phyloP scores from a whole-genome alignment of 768 basidiomycete genomes.

The Leccinum variicolor region DNA sequence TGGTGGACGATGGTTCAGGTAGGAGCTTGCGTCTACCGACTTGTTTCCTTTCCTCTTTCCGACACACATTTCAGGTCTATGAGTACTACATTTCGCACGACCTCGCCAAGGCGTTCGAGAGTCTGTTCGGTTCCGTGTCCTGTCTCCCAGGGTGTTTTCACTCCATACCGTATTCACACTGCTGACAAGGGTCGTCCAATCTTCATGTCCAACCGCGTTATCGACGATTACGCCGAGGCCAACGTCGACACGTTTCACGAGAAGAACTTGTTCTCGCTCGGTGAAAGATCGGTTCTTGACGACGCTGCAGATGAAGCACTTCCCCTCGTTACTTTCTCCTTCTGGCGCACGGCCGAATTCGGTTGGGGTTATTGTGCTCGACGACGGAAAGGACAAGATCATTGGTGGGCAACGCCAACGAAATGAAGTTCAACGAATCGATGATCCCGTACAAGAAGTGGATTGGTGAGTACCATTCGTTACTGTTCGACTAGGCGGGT shows the following conservation, averaged over 20 bases:
- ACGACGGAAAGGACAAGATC: constrained; percentile 63
- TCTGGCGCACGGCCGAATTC: constrained; percentile 65
- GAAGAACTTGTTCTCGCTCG: constrained; percentile 63
- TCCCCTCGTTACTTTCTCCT: constrained; percentile 45
- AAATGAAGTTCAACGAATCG: constrained; percentile 71
- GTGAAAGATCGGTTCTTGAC: constrained; percentile 70
- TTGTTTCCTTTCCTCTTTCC: background rate
- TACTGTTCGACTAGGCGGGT: background rate
- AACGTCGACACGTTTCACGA: constrained; percentile 68
- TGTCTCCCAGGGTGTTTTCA: constrained; percentile 72
- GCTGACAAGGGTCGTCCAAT: constrained; percentile 70
- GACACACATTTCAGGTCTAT: constrained; percentile 45
- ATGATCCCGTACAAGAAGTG: constrained; percentile 77
- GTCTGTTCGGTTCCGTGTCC: constrained; percentile 64
- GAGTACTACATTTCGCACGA: constrained; percentile 70
- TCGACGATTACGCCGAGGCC: constrained; percentile 65
- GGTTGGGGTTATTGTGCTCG: constrained; percentile 63
- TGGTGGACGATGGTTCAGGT: constrained; percentile 81
- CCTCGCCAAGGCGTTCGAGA: constrained; percentile 63
- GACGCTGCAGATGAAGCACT: constrained; percentile 66
- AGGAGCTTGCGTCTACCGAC: background rate
- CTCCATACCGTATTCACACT: constrained; percentile 66
- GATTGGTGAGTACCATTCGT: constrained; percentile 44
- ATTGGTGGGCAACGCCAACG: constrained; percentile 42
- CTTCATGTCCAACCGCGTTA: constrained; percentile 69